Base-by-base conservation (phyloP, 805 yeast species). In the Nakazawaea populi region DNA sequence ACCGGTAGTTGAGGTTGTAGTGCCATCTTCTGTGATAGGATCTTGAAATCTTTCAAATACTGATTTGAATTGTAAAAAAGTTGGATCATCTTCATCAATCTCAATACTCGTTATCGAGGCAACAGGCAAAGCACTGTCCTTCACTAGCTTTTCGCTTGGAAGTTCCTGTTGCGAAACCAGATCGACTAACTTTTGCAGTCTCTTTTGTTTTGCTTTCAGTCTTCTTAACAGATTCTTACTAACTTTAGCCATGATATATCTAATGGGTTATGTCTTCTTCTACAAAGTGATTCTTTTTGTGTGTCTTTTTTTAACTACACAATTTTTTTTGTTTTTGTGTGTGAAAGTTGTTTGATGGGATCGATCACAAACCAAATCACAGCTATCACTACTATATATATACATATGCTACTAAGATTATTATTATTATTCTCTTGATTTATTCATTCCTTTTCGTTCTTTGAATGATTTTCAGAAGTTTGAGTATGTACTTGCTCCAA, bases 141-240 rank as follows among this genome's bases (percentile, higher is more conserved):
- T 27, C 44, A 40, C 6, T 42, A 31, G 42, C 35, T 27, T 49
- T 44, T 28, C 29, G 30, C 28, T 47, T 31, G 35, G 44, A 5
- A 24, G 42, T n/a, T 28, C 46, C 57, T 12, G 52, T 46, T 52
- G 58, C 50, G 52, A 30, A 34, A 43, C 32, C 44, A 36, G 42
- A 38, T 37, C 37, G 24, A 8, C n/a, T 41, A 30, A 54, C 54
- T 39, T 57, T 60, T 14, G 58, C 63, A 32, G 59, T 55, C 68
- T 70, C 46, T 65, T 64, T 35, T 62, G 60, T 59, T 77, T 79
- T 5, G 75, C 76, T 54, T 66, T 66, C 54, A 75, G 83, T 51
- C 85, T 64, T 51, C 85, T 63, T 28, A 77, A 58, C 60, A 78
- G 83, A 60, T 80, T 80, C 66, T 79, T 80, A 7, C 78, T 67